A percentile compares a stretch with the other conserved stretches of the same genome.
Conservation (phyloP, 2,329 filamentous ascomycete species). For the Penicillium occitanis region DNA sequence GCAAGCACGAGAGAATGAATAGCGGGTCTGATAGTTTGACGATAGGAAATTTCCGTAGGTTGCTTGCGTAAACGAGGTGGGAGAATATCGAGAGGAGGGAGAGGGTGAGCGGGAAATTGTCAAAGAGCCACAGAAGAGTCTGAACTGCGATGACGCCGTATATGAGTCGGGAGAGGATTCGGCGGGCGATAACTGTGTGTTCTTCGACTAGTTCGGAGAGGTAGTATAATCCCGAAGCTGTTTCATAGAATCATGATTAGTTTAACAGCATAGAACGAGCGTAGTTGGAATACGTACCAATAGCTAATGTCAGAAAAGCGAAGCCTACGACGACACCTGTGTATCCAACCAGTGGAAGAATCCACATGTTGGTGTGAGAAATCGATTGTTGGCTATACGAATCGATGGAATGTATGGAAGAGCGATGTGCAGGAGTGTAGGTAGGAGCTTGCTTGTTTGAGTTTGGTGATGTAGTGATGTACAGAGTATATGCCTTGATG, state of each 20-base stretch:
- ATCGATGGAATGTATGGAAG: not conserved
- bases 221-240: slow-evolving; percentile 96
- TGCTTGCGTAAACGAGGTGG: slow-evolving; percentile 83
- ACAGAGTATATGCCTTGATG: not conserved
- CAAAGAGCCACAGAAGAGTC: slow-evolving; percentile 70
- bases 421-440: not conserved
- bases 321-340: slow-evolving; percentile 85
- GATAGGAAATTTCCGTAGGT: slow-evolving; percentile 72
- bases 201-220: slow-evolving; percentile 97
- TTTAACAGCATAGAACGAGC: slow-evolving; percentile 12
- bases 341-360: slow-evolving; percentile 89
- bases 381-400: not conserved
- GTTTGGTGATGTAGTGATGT: not conserved
- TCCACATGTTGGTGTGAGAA: slow-evolving; percentile 68
- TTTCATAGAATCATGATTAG: slow-evolving; percentile 4
- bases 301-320: slow-evolving; percentile 88
- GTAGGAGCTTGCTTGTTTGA: not conserved
- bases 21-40: slow-evolving; percentile 86
- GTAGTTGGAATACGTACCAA: slow-evolving; percentile 57
- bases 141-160: slow-evolving; percentile 77
- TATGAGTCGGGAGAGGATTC: slow-evolving; percentile 79
- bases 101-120: slow-evolving; percentile 78
- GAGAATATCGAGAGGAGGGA: slow-evolving; percentile 74
- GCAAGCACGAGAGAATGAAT: slow-evolving; percentile 77
- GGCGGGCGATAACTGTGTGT: slow-evolving; percentile 89